Base-by-base conservation (phyloP, 2,329 filamentous ascomycete genomes). In the Pestalotiopsis sp. region DNA sequence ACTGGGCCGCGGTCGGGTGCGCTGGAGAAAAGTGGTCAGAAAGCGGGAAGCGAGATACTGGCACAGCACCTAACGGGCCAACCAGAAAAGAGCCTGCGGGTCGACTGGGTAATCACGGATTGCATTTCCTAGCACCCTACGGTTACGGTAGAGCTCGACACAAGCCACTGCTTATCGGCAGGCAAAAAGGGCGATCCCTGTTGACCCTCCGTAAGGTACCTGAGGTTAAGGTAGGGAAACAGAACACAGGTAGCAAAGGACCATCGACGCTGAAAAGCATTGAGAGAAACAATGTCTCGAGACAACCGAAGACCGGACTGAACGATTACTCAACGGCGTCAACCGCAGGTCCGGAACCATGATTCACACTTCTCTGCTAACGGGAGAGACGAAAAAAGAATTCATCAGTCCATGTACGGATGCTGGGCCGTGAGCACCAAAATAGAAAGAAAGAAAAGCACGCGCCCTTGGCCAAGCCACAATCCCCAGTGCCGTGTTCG, bases 101-200 rank as follows among this genome's bases (percentile, higher is more conserved):
- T 31, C 59, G 59, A 62, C 59, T 62, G 45, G 31, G 59, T 59
- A 27, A 27, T 59, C 57, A 59, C 23, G 57, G 57, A 59, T 12
- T 12, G 9, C 23, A 27, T 20, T 52, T 52, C 45, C 20, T 52
- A 23, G 57, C 23, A 25, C 23, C 57, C 23, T 57, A 25, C 39
- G 41, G 45, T 9, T n/a, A 23, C 20, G 6, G 7, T 52, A 20
- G 41, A 9, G 20, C 17, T n/a, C 45, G 45, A 45, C n/a, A 49
- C 41, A 49, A n/a, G 13, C 45, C 45, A 62, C 41, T 36, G 23
- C 25, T 36, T 59, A 59, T 59, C 57, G 57, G 27, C 57, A 59
- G 45, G 45, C 45, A 52, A n/a, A n/a, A n/a, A 20, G 20, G 45
- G 20, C 45, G 11, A 52, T 52, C 45, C 45, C 45, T 52, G 45